Base-by-base conservation (phyloP, 371 early-diverging fungal genomes). In the Lichtheimia ornata region DNA sequence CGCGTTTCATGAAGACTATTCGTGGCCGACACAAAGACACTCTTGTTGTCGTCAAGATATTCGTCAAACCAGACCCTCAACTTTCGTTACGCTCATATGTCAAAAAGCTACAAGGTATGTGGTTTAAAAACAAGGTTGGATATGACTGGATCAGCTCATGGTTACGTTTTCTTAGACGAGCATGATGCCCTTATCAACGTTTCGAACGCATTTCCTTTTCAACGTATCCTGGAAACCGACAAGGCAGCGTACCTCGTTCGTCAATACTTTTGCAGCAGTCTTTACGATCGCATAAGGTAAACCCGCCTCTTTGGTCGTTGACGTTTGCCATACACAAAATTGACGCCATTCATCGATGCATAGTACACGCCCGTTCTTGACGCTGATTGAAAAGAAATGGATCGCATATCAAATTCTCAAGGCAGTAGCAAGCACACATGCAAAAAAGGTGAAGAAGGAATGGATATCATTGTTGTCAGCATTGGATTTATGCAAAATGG, bases 1-100 rank as follows among this genome's bases (percentile, higher is more conserved):
- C 94, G 24, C 90, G 95, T 14, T 96, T 97, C 67, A 88, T 96
- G 88, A 97, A 96, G 74, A 94, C 96, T 2, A 90, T 96, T 63
- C 81, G 91, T 18, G 91, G 93, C 53, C 81, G 88, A 20, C 87
- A 88, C 58, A 83, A 82, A 35, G 94, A 92, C 49, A 84, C 90
- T 0, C 73, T 86, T 28, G 88, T 95, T 5, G 93, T 96, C 0
- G 90, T 95, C 30, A 96, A 97, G 66, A 90, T 96, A 43, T 97
- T 94, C 66, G 85, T 94, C 57, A 96, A 96, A 58, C 94, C 96
- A 2, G 86, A 91, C 59, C 69, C 84, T 51, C 81, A 81, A 5
- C 67, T 90, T 41, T 86, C 89, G 14, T 65, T 92, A 52, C 69
- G 77, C 22, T 76, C 73, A 56, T 79, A 89, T 49, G 82, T 88